Base-by-base conservation (phyloP, 805 yeast species). In the Metschnikowia continentalis region DNA sequence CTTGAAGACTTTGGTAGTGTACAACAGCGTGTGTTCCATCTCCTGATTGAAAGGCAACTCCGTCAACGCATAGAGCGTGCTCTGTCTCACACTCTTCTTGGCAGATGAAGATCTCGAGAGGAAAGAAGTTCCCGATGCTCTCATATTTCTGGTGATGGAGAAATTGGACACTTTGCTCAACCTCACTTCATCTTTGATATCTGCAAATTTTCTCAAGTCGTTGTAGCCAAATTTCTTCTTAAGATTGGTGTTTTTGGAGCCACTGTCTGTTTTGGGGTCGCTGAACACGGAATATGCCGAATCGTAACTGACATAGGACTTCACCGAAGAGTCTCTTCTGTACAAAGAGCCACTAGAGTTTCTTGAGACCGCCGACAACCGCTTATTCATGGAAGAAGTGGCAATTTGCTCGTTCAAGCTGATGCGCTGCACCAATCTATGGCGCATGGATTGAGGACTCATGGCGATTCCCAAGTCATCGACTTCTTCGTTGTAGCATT, bases 231-330 rank as follows among this genome's bases (percentile, higher is more conserved):
- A 65, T 61, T 82, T 83, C 64, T 83, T 83, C 54, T 78, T 68
- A 49, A 74, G 60, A 35, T 49, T 41, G 1, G 47, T 35, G 17
- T 44, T 44, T 26, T 44, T 44, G 3, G 60, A 62, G 13, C 57
- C 56, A 22, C 52, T 54, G 39, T 53, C 54, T 7, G 48, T 47
- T 2, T 49, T 41, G 5, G 59, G 53, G 33, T 53, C 47, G n/a
- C 54, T 45, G 2, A 66, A 55, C 15, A 64, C 52, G 6, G 85
- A 79, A 40, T 77, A 67, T 1, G 77, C 78, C 0, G 87, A 82
- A 60, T 83, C 86, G 54, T 83, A 83, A 37, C 85, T 79, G 44
- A 82, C 56, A 57, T 81, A 82, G 1, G 87, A 83, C 52, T 72
- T 72, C 2, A 65, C 57, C 1, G 82, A 76, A 6, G 47, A 44